Evolutionary conservation across 495 filamentous ascomycete species (phyloP).

Genomic region (Podospora pseudocomata): DNA sequence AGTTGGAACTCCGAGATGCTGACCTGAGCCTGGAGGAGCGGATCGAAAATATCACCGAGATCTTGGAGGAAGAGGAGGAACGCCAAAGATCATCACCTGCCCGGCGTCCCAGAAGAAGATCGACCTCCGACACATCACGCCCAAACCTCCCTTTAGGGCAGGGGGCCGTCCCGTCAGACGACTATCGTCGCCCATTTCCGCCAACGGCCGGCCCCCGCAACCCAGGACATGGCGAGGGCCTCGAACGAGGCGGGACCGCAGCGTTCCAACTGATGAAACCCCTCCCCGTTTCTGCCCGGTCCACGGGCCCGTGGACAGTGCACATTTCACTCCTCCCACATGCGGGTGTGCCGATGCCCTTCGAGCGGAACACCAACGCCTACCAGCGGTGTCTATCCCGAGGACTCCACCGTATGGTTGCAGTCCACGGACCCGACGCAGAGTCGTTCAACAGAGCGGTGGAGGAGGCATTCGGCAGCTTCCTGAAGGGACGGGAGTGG

Average conservation of each 20-base stretch:
- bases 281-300: conserved; percentile 18
- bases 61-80: conserved; percentile 32
- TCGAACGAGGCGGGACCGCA: conserved; percentile 20
- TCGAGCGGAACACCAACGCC: conserved; percentile 56
- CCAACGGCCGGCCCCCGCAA: conserved; percentile 21
- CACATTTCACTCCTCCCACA: conserved; percentile 54
- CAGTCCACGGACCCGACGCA: conserved; percentile 45
- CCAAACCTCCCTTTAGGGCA: conserved; percentile 29
- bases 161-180: conserved; percentile 24
- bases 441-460: conserved; percentile 47
- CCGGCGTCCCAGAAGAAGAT: conserved; percentile 28
- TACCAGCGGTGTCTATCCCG: conserved; percentile 57
- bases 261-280: conserved; percentile 10
- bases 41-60: conserved; percentile 47
- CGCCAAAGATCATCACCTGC: conserved; percentile 13
- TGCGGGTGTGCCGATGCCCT: conserved; percentile 50
- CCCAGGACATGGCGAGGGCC: conserved; percentile 16
- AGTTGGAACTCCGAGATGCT: conserved; percentile 50
- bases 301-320: conserved; percentile 49
- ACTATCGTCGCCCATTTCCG: conserved; percentile 20
- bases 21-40: conserved; percentile 50
- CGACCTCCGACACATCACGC: conserved; percentile 34
- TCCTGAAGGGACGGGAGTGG: conserved; percentile 49
- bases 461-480: conserved; percentile 45
- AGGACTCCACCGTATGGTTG: conserved; percentile 52